Base-by-base conservation (phyloP, 495 filamentous ascomycete species). In the Penicillium argentinense region DNA sequence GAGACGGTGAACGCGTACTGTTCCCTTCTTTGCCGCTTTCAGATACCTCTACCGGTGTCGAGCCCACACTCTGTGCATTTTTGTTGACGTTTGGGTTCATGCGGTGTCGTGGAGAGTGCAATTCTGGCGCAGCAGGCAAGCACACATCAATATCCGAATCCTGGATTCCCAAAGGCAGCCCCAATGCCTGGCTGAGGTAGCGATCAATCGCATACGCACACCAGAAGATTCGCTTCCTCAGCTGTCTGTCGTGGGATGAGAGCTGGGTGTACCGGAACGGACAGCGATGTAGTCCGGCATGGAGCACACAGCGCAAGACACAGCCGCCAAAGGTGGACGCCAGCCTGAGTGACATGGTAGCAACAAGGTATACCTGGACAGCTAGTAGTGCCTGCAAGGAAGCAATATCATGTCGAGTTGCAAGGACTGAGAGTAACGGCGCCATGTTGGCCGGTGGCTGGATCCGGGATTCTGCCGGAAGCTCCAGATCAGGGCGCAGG, bases 181-280 rank as follows among this genome's bases (percentile, higher is more conserved):
- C 74, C 9, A 78, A 58, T 1, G 71, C 66, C 39, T 76, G 71
- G 19, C 73, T 75, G 17, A 77, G 48, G 42, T 73, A 77, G 7
- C 74, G 59, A 47, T 77, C 75, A 30, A 77, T 66, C 12, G 66
- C 65, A 52, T 78, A 78, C 0, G 71, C 72, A 41, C 67, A 74
- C 75, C 75, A 78, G 53, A 78, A 78, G 26, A 78, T 66, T 3
- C 74, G 58, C 41, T 73, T 73, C 9, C 69, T 62, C 38, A 73
- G 42, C 18, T 71, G 66, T 12, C 69, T 56, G 33, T 73, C 67
- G 53, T 71, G 67, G 5, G 64, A 64, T 7, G 63, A 67, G 32
- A 73, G 62, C 34, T 71, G 60, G n/a, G 54, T 54, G 49, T 69
- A 73, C 1, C 69, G 66, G 43, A 66, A 73, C 5, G 69, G 69